Base-by-base conservation (phyloP, 805 yeast genomes). In the Candida ponderosae region DNA sequence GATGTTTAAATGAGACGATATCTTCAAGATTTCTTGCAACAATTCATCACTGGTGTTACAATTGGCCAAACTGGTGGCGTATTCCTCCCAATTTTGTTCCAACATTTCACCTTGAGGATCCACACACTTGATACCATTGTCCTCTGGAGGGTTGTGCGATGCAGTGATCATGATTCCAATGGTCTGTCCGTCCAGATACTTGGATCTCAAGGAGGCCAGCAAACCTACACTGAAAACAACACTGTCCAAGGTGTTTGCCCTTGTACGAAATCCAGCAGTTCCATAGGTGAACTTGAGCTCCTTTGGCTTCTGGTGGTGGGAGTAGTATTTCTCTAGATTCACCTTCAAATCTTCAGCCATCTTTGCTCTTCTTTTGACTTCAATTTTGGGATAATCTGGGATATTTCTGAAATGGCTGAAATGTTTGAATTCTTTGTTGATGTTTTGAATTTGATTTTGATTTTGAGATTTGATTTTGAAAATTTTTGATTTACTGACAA, bases 111-210 rank as follows among this genome's bases (percentile, higher is more conserved):
- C 97, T 55, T 71, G 62, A 1, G 97, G 97, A 47, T 90, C 97
- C 18, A 90, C 86, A n/a, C 93, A 69, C 60, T 90, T 90, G 35
- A 87, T 90, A 21, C 96, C 96, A 50, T 87, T 87, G 56, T 89
- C 97, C 31, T 67, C 66, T 0, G 97, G 95, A 0, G 96, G 96
- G 51, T 88, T 88, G 59, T 88, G 97, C 1, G 95, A 83, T 0
- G 96, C 97, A 1, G 97, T 93, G 52, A 93, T 80, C 97, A 93
- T 90, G 11, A 89, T 81, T n/a, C 98, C 98, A 23, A 89, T 73
- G 8, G 82, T 74, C 48, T 81, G 66, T 2, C 90, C 85, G 1
- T 64, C 62, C 24, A 83, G 62, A 42, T 65, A 70, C 40, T 80
- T 72, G n/a, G 97, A 88, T 51, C 98, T 70, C 44, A 93, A 63